Evolutionary conservation across 73 alveolate species (phyloP).

Genomic region (Uronychia binucleata): DNA sequence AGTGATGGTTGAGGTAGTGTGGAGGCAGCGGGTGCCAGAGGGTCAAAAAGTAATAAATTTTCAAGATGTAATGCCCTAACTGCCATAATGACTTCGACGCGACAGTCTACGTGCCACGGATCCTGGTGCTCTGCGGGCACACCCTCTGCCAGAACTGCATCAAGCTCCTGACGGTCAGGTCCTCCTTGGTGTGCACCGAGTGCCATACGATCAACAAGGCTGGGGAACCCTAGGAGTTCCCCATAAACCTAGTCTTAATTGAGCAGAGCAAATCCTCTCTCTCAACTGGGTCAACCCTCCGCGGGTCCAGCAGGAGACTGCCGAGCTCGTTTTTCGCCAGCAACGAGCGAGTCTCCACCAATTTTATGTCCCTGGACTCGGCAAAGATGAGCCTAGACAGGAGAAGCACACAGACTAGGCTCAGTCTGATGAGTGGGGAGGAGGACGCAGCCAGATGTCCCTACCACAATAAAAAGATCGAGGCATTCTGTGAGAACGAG

Average conservation of each 20-base stretch:
- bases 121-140: constrained; percentile 63
- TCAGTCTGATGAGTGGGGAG: too few species aligned
- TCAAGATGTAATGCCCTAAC: constrained; percentile 59
- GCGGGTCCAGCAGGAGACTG: too few species aligned
- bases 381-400: too few species aligned
- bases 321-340: too few species aligned
- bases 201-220: constrained; percentile 40
- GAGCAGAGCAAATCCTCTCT: not conserved
- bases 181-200: constrained; percentile 43
- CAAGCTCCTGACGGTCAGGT: constrained; percentile 8
- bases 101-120: constrained; percentile 39
- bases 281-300: too few species aligned
- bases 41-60: constrained; percentile 1
- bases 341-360: too few species aligned
- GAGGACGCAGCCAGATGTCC: not conserved
- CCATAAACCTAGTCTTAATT: constrained; percentile 46
- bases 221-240: constrained; percentile 29
- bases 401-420: too few species aligned
- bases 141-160: constrained; percentile 59
- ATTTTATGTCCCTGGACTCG: too few species aligned
- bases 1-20: too few species aligned
- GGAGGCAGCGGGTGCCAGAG: not conserved
- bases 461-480: constrained; percentile 42
- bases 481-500: constrained; percentile 79
- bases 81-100: constrained; percentile 52